Evolutionary conservation across 139 green algal genomes (phyloP), one percentile per base, ranked within the genome.

Genomic region (Edaphochlamys debaryana): DNA sequence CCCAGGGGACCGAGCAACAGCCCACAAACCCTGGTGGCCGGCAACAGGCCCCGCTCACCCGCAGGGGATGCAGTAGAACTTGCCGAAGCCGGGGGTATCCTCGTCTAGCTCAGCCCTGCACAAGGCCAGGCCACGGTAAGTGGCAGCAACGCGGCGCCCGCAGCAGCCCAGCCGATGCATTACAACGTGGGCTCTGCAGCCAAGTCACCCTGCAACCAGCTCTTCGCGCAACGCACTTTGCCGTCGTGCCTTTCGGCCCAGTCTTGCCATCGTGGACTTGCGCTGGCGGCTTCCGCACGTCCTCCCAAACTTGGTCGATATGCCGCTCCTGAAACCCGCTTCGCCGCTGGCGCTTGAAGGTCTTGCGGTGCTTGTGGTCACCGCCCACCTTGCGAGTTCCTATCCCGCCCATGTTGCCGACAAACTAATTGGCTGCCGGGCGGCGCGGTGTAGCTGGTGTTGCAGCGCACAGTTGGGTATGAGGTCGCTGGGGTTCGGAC

Each of bases 281-380:
- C 2, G 79, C 62, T 13, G 87, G 85, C 38, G 89, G 88, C 60
- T 93, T 94, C 30, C 87, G 82, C n/a, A 96, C 90, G 74, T 97
- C 94, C 69, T 98, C 92, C 94, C 94, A 98, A 0, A 96, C 91
- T 69, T 96, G 94, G 84, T 96, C 94, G 36, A 96, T 90, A 56
- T 96, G 94, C 34, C 94, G 76, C 40, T 84, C 80, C 38, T 89
- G 76, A 73, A 96, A 96, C 74, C 91, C 91, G 0, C 71, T 79
- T 3, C 89, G 76, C 19, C 90, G 60, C 19, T 80, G 76, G 34
- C 73, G 79, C 64, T 96, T 96, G 77, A 92, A 82, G 7, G 67
- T 79, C n/a, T 92, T 92, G 3, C 87, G 62, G 1, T 85, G 81
- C 34, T 92, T 91, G 30, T 80, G 82, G 78, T 91, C 86, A 38